A percentile compares a stretch with the other conserved stretches of the same genome.
Evolutionary conservation across 1,284 basidiomycete species (phyloP).

Genomic region (Mycosarcoma maydis): DNA sequence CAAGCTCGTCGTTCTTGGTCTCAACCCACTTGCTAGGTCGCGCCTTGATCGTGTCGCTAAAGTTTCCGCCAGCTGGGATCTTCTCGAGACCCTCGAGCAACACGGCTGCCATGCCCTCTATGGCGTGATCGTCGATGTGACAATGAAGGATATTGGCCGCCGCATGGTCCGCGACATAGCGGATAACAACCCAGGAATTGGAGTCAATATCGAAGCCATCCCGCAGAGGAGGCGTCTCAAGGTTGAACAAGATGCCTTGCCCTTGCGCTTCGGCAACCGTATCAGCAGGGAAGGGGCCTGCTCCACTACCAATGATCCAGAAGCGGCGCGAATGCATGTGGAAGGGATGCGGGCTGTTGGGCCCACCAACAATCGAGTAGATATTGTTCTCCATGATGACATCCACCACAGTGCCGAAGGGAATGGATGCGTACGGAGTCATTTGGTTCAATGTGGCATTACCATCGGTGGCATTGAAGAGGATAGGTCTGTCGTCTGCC

Average conservation of each 20-base stretch:
- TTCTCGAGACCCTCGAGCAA: slow-evolving; percentile 50
- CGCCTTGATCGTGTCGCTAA: slow-evolving; percentile 28
- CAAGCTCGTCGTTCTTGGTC: slow-evolving; percentile 38
- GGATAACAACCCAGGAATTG: slow-evolving; percentile 49
- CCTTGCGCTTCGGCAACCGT: slow-evolving; percentile 32
- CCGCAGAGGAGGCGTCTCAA: slow-evolving; percentile 43
- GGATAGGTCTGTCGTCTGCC: slow-evolving; percentile 40
- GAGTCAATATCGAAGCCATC: slow-evolving; percentile 50
- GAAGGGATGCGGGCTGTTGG: slow-evolving; percentile 53
- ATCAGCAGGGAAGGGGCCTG: slow-evolving; percentile 38
- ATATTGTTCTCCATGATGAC: slow-evolving; percentile 51
- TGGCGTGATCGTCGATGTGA: slow-evolving; percentile 50
- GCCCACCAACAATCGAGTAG: slow-evolving; percentile 47
- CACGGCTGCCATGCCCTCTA: slow-evolving; percentile 52
- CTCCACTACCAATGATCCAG: slow-evolving; percentile 46
- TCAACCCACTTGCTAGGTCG: slow-evolving; percentile 21
- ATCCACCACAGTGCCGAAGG: slow-evolving; percentile 44
- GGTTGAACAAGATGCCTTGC: slow-evolving; percentile 27
- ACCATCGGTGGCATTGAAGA: slow-evolving; percentile 44
- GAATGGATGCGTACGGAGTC: slow-evolving; percentile 36
- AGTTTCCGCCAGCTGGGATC: slow-evolving; percentile 39
- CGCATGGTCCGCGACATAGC: slow-evolving; percentile 43
- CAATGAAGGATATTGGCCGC: slow-evolving; percentile 52
- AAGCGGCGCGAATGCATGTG: slow-evolving; percentile 50
- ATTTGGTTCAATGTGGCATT: slow-evolving; percentile 26